Evolutionary conservation across 768 basidiomycete genomes (phyloP), one percentile per base, ranked within the genome.

Genomic region (Leccinum pellstonianum): DNA sequence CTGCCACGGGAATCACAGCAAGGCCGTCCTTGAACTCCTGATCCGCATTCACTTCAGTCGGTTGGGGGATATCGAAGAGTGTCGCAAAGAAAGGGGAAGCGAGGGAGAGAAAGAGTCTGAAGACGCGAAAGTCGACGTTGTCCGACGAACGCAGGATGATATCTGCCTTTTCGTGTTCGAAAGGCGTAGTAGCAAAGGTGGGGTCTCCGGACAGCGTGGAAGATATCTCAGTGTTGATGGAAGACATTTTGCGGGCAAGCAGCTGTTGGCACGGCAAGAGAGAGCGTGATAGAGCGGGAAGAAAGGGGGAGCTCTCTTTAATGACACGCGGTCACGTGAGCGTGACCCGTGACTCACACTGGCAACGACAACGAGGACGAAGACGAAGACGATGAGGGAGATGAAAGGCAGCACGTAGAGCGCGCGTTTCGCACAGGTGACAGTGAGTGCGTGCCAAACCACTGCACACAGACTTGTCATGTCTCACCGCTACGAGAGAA

Each of bases 61-160:
- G 60, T 37, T 76, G 69, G 14, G 71, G 71, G 7, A 76, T 57
- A 23, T 62, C 48, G 54, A 77, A 73, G 23, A 49, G 47, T 14
- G 23, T 25, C 5, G 25, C 12, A 7, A 49, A 49, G 23, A 49
- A 21, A 11, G 47, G 47, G 23, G 47, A 49, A 15, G 47, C 47
- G 7, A 49, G 47, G 47, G 47, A 49, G 47, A 49, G 47, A 23
- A 49, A 48, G 47, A 23, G 47, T 23, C 5, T 48, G 47, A 48
- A 48, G 47, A 23, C 21, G 47, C 47, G 47, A 23, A 49, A 49
- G 23, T 49, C 23, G 14, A 49, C 14, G 6, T 25, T 21, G 47
- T 49, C 47, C 14, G 47, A 49, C 23, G 47, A 49, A 25, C 47
- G 47, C 19, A 49, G 23, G 19, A 49, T 49, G 14, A 49, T 21